Percentiles rank a stretch among this genome's conserved stretches.
These are phyloP conservation scores for Barnettozyma californica DNA, from an alignment of 805 yeast species.

Conservation along the genomic window DNA sequence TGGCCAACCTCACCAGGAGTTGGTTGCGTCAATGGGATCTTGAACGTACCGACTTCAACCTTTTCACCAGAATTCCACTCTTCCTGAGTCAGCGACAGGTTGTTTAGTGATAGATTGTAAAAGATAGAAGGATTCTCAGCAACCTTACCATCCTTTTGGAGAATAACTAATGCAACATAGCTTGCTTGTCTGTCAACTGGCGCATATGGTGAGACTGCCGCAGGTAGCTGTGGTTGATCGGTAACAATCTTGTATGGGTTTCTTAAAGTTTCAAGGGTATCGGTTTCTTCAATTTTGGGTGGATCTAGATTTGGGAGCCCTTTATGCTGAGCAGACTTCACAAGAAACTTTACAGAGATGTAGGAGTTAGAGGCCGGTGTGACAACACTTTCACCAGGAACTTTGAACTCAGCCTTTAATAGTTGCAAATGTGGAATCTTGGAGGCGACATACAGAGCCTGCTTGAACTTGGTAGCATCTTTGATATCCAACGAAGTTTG, in stretches of 20 bases:
- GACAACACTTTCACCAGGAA: conserved; percentile 77
- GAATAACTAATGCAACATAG: conserved; percentile 67
- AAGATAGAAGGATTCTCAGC: conserved; percentile 60
- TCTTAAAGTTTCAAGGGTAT: conserved; percentile 58
- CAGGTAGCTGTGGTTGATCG: conserved; percentile 64
- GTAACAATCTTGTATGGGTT: conserved; percentile 66
- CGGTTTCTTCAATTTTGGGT: conserved; percentile 44
- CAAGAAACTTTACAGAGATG: conserved; percentile 66
- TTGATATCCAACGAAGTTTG: conserved; percentile 51
- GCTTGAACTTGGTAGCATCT: conserved; percentile 36
- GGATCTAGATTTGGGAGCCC: conserved; percentile 28
- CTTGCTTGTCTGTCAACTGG: conserved; percentile 47
- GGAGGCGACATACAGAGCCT: conserved; percentile 51
- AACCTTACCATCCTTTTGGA: conserved; percentile 76
- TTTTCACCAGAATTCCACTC: conserved; percentile 32
- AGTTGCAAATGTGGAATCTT: conserved; percentile 66
- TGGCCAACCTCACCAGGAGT: conserved; percentile 71
- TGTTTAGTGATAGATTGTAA: conserved; percentile 47
- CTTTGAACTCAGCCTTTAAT: conserved; percentile 66
- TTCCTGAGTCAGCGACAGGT: conserved; percentile 48
- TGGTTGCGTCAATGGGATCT: conserved; percentile 66
- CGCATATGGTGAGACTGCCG: conserved; percentile 68
- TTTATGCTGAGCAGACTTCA: conserved; percentile 68
- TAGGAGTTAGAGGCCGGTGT: conserved; percentile 73
- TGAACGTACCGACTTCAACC: conserved; percentile 61